Percentiles rank a stretch among this genome's conserved stretches.
Conservation (phyloP, 2,329 filamentous ascomycete species). For the Aspergillus sp. region DNA sequence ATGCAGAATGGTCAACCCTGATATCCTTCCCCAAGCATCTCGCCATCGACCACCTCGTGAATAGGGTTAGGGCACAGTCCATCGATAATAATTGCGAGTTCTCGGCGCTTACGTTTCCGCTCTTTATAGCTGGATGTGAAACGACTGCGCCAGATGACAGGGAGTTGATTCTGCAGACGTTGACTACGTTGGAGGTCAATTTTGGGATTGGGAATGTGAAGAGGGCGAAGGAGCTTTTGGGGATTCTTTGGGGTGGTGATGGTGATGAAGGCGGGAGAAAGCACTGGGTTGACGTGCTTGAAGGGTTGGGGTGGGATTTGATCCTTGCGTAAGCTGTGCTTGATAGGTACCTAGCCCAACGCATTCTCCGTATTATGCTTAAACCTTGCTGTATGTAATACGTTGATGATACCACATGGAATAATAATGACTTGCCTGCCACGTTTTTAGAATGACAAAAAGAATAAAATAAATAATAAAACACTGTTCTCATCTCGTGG, state of each 20-base stretch:
- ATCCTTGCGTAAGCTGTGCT: constrained; percentile 26
- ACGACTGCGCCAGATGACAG: constrained; percentile 23
- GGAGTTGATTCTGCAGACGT: constrained; percentile 24
- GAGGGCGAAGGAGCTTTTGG: constrained; percentile 32
- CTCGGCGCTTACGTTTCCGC: constrained; percentile 38
- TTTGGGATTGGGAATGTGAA: constrained; percentile 38
- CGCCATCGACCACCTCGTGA: constrained; percentile 29
- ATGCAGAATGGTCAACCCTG: constrained; percentile 12
- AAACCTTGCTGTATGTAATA: not conserved
- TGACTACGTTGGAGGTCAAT: constrained; percentile 31
- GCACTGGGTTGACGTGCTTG: constrained; percentile 35
- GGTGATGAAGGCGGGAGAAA: constrained; percentile 3
- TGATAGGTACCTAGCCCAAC: not conserved
- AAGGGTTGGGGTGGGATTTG: constrained; percentile 33
- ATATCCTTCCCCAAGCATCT: constrained; percentile 28
- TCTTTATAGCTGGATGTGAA: constrained; percentile 39
- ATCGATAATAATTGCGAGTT: constrained; percentile 37
- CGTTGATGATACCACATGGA: not conserved
- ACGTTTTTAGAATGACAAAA: not conserved
- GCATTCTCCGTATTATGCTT: not conserved
- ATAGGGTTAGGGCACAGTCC: constrained; percentile 24
- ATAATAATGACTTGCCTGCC: constrained; percentile 1
- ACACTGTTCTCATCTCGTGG: not conserved
- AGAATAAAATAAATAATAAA: not conserved
- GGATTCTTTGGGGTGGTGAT: constrained; percentile 24